Base-by-base conservation (phyloP, 345 rosid species). In the Eucalyptus tenuipes region DNA sequence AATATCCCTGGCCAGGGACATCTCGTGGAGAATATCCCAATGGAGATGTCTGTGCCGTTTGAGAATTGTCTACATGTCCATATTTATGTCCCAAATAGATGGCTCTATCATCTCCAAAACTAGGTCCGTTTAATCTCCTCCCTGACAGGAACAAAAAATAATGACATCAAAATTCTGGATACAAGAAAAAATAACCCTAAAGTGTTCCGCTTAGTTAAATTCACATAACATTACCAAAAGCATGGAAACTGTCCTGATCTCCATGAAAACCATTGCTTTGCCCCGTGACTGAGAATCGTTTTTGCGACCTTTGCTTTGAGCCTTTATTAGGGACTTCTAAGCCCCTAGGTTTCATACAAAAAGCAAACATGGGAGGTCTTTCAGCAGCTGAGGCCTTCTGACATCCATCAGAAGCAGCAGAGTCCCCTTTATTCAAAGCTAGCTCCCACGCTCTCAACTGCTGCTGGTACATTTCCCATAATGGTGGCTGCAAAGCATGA, bases 331-430 rank as follows among this genome's bases (percentile, higher is more conserved):
- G 97, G 87, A 96, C 94, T 91, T 98, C 99, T 94, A 98, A 91
- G 64, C 99, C 99, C 88, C 99, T 95, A 7, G 99, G 99, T 91
- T 97, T 98, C 95, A 97, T 91, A 91, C 99, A 98, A 89, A 98
- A 98, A 88, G 99, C 99, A 96, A 94, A 96, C 98, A 97, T 94
- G 48, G 94, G 93, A 61, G 99, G 99, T 95, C 95, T 98, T 91
- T 97, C 99, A 37, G 66, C 14, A 10, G 88, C 52, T 87, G 94
- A 88, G 80, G 85, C 89, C 91, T 94, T 97, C 88, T 92, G 93
- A 88, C 92, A 92, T 66, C 94, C 97, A 93, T 89, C 91, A 8
- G 94, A 88, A 85, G 91, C 84, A 80, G 87, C 53, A 85, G 91
- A 55, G 89, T 68, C 92, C 80, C 89, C 87, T 92, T 92, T 95